Percentiles rank a stretch among this genome's conserved stretches.
Conservation (phyloP, 805 yeast genomes). For the Metschnikowia kunwiensis region DNA sequence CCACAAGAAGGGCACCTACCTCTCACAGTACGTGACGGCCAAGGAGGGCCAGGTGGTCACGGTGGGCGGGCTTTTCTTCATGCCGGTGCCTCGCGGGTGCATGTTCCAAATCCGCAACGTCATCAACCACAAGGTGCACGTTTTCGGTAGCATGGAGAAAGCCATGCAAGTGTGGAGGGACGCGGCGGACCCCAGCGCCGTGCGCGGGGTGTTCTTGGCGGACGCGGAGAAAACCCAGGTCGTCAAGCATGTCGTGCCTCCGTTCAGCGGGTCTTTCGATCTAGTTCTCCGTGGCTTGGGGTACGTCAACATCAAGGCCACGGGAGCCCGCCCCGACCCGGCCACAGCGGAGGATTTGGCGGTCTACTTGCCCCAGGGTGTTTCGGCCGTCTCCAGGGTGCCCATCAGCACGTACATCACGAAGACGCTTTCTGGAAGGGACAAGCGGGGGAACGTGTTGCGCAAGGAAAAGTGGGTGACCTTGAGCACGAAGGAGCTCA, state of each 20-base stretch:
- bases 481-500: slow-evolving; percentile 20
- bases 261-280: slow-evolving; percentile 67
- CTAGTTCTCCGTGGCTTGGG: slow-evolving; percentile 66
- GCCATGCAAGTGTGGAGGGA: slow-evolving; percentile 24
- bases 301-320: slow-evolving; percentile 55
- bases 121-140: slow-evolving; percentile 39
- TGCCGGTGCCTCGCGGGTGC: slow-evolving; percentile 51
- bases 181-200: slow-evolving; percentile 26
- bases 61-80: slow-evolving; percentile 59
- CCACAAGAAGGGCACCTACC: slow-evolving; percentile 28
- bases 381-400: slow-evolving; percentile 52
- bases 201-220: slow-evolving; percentile 20
- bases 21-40: slow-evolving; percentile 34
- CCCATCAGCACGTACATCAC: slow-evolving; percentile 45
- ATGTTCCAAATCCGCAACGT: slow-evolving; percentile 48
- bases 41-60: slow-evolving; percentile 47
- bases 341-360: slow-evolving; percentile 26
- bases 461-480: slow-evolving; percentile 22
- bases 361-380: slow-evolving; percentile 53
- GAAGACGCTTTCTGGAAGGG: slow-evolving; percentile 33
- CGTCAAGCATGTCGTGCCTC: slow-evolving; percentile 53
- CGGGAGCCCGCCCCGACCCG: slow-evolving; percentile 38
- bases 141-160: slow-evolving; percentile 30
- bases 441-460: slow-evolving; percentile 21
- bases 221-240: slow-evolving; percentile 8